A percentile compares a stretch with the other conserved stretches of the same genome.
Conservation (phyloP, 257 asterid genomes). For the Solanum virginianum region DNA sequence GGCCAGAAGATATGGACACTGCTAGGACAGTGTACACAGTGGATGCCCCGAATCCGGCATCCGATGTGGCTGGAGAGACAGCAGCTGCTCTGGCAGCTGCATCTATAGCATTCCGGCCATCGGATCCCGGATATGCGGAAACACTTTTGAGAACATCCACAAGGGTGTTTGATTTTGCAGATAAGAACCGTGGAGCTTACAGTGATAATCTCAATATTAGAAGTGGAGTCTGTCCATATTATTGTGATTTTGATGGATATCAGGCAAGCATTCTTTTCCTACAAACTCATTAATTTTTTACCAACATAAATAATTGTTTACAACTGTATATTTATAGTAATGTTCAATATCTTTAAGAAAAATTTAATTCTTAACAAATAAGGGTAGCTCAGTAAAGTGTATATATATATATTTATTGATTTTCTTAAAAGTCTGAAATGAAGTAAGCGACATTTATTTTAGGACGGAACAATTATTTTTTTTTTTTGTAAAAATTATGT, state of each 20-base stretch:
- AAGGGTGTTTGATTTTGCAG: slow-evolving; percentile 69
- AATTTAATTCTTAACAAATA: too few species aligned
- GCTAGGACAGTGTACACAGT: slow-evolving; percentile 73
- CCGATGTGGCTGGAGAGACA: slow-evolving; percentile 92
- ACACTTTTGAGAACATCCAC: slow-evolving; percentile 53
- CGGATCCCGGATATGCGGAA: slow-evolving; percentile 69
- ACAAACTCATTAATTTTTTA: neutral
- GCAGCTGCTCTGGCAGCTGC: slow-evolving; percentile 99
- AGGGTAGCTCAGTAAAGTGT: too few species aligned
- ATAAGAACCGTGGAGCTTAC: slow-evolving; percentile 73
- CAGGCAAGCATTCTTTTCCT: slow-evolving; percentile 35
- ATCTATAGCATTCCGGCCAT: slow-evolving; percentile 61
- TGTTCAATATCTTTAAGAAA: too few species aligned
- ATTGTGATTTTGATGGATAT: slow-evolving; percentile 93
- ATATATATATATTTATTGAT: too few species aligned
- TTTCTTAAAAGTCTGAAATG: neutral
- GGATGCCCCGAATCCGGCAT: slow-evolving; percentile 94
- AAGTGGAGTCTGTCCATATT: slow-evolving; percentile 74
- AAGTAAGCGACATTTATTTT: too few species aligned
- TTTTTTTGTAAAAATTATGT: too few species aligned
- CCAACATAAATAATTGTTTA: neutral
- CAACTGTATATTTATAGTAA: neutral
- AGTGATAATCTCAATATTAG: slow-evolving; percentile 66
- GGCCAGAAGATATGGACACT: slow-evolving; percentile 99
- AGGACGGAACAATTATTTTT: too few species aligned